phyloP scores from a whole-genome alignment of 768 basidiomycete genomes.

The Amylocystis lapponica region DNA sequence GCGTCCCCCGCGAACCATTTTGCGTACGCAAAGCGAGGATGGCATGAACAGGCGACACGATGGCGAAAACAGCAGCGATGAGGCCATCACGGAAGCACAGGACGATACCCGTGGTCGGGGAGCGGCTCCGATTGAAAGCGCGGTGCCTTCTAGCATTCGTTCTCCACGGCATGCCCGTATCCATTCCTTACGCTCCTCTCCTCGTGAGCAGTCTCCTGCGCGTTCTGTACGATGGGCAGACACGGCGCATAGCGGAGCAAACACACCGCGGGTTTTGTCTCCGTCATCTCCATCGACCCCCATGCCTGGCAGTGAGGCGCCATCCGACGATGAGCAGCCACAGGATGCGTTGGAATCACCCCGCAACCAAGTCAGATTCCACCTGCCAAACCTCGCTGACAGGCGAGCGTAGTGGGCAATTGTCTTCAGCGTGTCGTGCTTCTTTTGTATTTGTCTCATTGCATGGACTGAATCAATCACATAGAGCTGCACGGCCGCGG shows the following conservation, averaged over 20 bases:
- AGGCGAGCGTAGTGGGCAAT: not conserved
- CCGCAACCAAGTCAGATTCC: conserved; percentile 16
- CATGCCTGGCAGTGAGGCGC: conserved; percentile 13
- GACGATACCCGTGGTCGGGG: conserved; percentile 18
- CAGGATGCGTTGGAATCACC: conserved; percentile 10
- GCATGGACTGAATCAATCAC: conserved; percentile 5
- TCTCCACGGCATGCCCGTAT: conserved; percentile 23
- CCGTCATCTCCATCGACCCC: conserved; percentile 14
- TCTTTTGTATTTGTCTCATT: conserved; percentile 1
- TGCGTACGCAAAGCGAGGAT: conserved; percentile 10
- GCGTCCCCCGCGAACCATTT: conserved; percentile 7
- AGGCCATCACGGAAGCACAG: conserved; percentile 8
- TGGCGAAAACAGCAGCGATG: too few relatives aligned
- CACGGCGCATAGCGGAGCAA: conserved; percentile 15
- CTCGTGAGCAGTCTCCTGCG: conserved; percentile 38
- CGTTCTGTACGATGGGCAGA: conserved; percentile 47
- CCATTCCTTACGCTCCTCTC: conserved; percentile 23
- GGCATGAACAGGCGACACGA: too few relatives aligned
- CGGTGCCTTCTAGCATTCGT: conserved; percentile 7
- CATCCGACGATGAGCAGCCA: conserved; percentile 16
- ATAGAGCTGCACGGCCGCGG: too few relatives aligned
- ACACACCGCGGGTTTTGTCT: conserved; percentile 14
- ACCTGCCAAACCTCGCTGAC: conserved; percentile 7
- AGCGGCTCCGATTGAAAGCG: not conserved
- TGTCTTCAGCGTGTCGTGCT: not conserved